Percentiles rank a stretch among this genome's conserved stretches.
Evolutionary conservation across 768 basidiomycete genomes (phyloP).

Genomic region (Lentinula aciculospora): DNA sequence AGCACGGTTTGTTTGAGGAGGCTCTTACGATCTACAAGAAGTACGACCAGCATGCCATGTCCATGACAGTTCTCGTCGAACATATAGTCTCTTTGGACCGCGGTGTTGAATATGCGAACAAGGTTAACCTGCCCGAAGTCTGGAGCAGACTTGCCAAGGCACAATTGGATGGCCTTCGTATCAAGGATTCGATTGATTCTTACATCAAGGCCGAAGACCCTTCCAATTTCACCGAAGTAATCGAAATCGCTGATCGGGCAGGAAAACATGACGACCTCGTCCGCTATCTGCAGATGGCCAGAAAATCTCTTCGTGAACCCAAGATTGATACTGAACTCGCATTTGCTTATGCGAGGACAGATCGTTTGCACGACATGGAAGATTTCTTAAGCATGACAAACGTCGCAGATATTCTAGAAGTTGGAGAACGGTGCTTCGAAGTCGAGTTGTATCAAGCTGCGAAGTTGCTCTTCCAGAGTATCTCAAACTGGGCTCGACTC

Average conservation of each 20-base stretch:
- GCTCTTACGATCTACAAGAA: slow-evolving; percentile 98
- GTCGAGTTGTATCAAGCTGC: slow-evolving; percentile 97
- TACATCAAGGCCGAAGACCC: slow-evolving; percentile 98
- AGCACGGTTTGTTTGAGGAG: slow-evolving; percentile 93
- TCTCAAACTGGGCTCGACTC: slow-evolving; percentile 97
- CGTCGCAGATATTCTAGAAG: slow-evolving; percentile 92
- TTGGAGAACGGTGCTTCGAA: slow-evolving; percentile 99
- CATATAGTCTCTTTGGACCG: slow-evolving; percentile 98
- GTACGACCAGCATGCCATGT: slow-evolving; percentile 90
- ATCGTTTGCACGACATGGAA: slow-evolving; percentile 98
- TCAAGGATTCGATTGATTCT: slow-evolving; percentile 98
- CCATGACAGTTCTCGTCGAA: slow-evolving; percentile 96
- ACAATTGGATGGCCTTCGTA: slow-evolving; percentile 94
- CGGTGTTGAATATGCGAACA: slow-evolving; percentile 91
- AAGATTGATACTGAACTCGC: slow-evolving; percentile 98
- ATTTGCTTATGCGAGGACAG: slow-evolving; percentile 97
- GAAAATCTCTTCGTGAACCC: slow-evolving; percentile 93
- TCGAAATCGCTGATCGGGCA: slow-evolving; percentile 92
- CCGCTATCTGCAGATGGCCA: slow-evolving; percentile 96
- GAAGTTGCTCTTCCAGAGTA: slow-evolving; percentile 91
- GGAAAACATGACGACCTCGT: slow-evolving; percentile 92
- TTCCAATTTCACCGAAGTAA: slow-evolving; percentile 89
- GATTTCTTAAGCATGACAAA: slow-evolving; percentile 99
- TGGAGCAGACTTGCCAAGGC: slow-evolving; percentile 99
- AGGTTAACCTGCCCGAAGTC: slow-evolving; percentile 93